Evolutionary conservation across 805 yeast genomes (phyloP), one percentile per base, ranked within the genome.

Genomic region (Lipomyces spencermartinsiae): DNA sequence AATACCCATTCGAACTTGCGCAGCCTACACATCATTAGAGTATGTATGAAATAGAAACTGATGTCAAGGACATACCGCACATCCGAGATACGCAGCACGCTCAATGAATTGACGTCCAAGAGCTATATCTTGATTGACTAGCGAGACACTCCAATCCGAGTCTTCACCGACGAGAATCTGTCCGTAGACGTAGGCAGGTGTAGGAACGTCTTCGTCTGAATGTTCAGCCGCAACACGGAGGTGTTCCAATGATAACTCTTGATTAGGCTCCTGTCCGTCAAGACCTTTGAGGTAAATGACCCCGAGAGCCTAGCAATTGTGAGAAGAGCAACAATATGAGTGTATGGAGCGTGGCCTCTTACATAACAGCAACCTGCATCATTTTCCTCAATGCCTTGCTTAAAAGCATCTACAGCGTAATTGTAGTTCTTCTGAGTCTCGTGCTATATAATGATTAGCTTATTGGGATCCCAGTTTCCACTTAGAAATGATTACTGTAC

Each of bases 361-460:
- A 64, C 67, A 67, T 78, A 81, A 54, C 74, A 71, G 57, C 82
- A 81, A 12, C 81, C 82, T 14, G 81, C 71, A 65, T 81, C 84
- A 9, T 74, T 70, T 5, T 70, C 65, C 35, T 72, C 73, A 16
- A 79, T 78, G 9, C 83, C 84, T 2, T 74, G 74, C 62, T 75
- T 74, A 66, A 76, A 79, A 37, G 78, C 76, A 16, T 73, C 72
- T 14, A 78, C 65, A 2, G 81, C 81, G 31, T 73, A 71, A 19
- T 56, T 64, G n/a, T 63, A 55, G 54, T 78, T 77, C 51, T 78
- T 78, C 19, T 75, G 72, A 4, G 71, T 64, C 62, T 80, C 82
- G 37, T 77, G 76, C 66, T 63, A 29, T 29, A 37, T 3, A 22
- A 22, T 10, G n/a, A 35, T 10, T 19, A 10, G 7, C 14, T 14